These are phyloP conservation scores for Sphaerulina musiva DNA, from an alignment of 2,329 filamentous ascomycete genomes.

Conservation along the genomic window DNA sequence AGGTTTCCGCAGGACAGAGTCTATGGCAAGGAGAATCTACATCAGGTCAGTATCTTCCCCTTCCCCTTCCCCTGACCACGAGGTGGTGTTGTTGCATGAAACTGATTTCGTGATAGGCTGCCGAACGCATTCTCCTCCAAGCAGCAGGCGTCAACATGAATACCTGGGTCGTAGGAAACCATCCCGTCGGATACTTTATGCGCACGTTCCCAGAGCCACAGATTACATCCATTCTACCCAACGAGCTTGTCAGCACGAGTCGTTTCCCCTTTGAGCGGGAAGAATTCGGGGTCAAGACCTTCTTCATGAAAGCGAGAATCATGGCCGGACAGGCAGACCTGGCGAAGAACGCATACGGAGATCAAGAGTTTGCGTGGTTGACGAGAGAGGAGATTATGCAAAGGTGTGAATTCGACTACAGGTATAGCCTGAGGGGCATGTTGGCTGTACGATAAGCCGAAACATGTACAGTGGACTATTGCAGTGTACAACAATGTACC, in stretches of 20 bases:
- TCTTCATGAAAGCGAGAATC: slow-evolving; percentile 94
- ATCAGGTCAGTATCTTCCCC: slow-evolving; percentile 57
- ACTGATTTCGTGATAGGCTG: slow-evolving; percentile 55
- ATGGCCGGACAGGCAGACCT: slow-evolving; percentile 93
- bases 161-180: slow-evolving; percentile 91
- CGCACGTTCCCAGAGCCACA: slow-evolving; percentile 45
- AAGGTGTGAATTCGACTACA: slow-evolving; percentile 61
- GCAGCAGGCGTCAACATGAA: slow-evolving; percentile 93
- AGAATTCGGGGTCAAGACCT: slow-evolving; percentile 69
- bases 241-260: slow-evolving; percentile 25
- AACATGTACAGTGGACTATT: not conserved
- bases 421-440: slow-evolving; percentile 71
- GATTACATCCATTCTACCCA: slow-evolving; percentile 24
- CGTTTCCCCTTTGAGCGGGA: slow-evolving; percentile 32
- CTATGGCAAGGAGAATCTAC: slow-evolving; percentile 65
- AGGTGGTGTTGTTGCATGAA: not conserved
- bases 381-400: slow-evolving; percentile 78
- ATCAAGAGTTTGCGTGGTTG: slow-evolving; percentile 86
- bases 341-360: slow-evolving; percentile 60
- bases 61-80: not conserved
- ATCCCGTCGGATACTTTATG: slow-evolving; percentile 75
- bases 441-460: slow-evolving; percentile 62
- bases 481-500: not conserved
- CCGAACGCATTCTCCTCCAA: slow-evolving; percentile 68
- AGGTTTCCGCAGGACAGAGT: slow-evolving; percentile 71